phyloP scores from a whole-genome alignment of 192 early-diverging fungal genomes.

The Backusella tarrabulga region DNA sequence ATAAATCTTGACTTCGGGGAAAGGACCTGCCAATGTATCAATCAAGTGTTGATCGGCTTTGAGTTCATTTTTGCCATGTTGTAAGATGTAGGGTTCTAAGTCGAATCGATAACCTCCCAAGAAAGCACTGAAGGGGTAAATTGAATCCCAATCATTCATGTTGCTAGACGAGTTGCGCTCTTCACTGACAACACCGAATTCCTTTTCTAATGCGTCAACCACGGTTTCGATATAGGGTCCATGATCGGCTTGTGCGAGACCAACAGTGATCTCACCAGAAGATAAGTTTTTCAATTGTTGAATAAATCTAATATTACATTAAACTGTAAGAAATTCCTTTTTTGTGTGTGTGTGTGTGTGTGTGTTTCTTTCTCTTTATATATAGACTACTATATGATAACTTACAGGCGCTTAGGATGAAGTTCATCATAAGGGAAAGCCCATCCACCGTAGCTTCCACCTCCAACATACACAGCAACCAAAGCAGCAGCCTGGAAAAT shows the following conservation, averaged over 20 bases:
- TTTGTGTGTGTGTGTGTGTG: no score
- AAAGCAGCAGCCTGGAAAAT: slow-evolving; percentile 32
- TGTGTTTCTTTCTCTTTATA: no score
- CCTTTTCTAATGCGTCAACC: slow-evolving; percentile 38
- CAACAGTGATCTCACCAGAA: slow-evolving; percentile 50
- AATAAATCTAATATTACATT: slow-evolving; percentile 40
- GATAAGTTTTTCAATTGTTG: slow-evolving; percentile 64
- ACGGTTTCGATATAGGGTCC: slow-evolving; percentile 45
- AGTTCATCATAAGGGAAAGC: slow-evolving; percentile 53
- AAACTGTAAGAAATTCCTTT: not conserved
- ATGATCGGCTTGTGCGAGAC: slow-evolving; percentile 60
- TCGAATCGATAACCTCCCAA: slow-evolving; percentile 54
- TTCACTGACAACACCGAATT: slow-evolving; percentile 36
- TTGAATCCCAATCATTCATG: slow-evolving; percentile 52
- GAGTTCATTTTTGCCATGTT: slow-evolving; percentile 31
- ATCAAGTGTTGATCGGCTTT: slow-evolving; percentile 20
- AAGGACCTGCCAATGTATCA: slow-evolving; percentile 17
- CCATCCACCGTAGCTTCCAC: slow-evolving; percentile 18
- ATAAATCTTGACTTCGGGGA: slow-evolving; percentile 40
- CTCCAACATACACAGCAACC: slow-evolving; percentile 31
- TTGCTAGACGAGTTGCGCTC: slow-evolving; percentile 28
- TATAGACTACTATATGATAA: not conserved
- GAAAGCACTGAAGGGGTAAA: slow-evolving; percentile 66
- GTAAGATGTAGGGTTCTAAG: slow-evolving; percentile 38
- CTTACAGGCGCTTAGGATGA: slow-evolving; percentile 62